Base-by-base conservation (phyloP, 768 basidiomycete genomes). In the Leccinum broughii region DNA sequence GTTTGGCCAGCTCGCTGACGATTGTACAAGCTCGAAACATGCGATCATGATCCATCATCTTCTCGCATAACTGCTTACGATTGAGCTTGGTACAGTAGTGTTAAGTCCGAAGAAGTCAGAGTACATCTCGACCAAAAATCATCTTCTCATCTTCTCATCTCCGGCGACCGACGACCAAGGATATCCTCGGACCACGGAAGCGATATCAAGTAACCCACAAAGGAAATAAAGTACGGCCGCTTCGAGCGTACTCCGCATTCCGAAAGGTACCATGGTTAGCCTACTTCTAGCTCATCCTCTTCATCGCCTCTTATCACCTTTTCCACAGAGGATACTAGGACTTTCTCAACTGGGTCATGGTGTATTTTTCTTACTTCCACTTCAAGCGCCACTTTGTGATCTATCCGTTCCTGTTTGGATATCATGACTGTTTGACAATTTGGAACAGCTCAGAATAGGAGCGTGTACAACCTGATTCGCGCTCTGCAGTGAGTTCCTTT, bases 191-290 rank as follows among this genome's bases (percentile, higher is more conserved):
- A 62, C 54, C 67, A 67, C 15, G 59, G 50, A 26, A 53, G 48
- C 22, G 53, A 63, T 30, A 60, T 66, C 0, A 70, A 56, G 3
- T 79, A 71, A 57, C 70, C 62, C 22, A 59, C 71, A 54, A 73
- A 71, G 58, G 78, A 79, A 64, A 72, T 79, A 56, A 77, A 76
- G 55, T 79, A 77, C 50, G 78, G 78, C 53, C 65, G 64, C 56
- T 79, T 78, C 48, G 69, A 70, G 55, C 77, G 78, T 68, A 7
- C 66, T 80, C 26, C 59, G 64, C 26, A 68, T 80, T 53, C 78
- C 78, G 24, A 62, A 67, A n/a, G 77, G 77, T 10, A 75, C 75
- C 17, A 71, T 77, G 68, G 78, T 72, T 30, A 64, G 71, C 56
- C 20, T 28, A n/a, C 14, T 39, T 44, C 46, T 46, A 44, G 53